These are phyloP conservation scores for Phyllosticta capitalensis DNA, from an alignment of 2,329 filamentous ascomycete genomes.

Conservation along the genomic window DNA sequence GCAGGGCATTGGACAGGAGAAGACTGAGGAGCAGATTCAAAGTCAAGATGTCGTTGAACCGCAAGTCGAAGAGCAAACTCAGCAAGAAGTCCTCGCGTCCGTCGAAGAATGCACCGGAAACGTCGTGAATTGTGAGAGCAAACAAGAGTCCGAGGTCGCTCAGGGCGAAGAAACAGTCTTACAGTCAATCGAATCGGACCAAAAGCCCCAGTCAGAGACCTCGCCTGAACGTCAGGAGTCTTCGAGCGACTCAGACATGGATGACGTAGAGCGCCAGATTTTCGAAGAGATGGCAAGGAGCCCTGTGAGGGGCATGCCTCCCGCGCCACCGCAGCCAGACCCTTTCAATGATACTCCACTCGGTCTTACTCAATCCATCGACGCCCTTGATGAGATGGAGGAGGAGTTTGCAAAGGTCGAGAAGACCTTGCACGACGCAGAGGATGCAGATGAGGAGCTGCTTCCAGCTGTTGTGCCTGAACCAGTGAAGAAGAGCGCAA, in stretches of 20 bases:
- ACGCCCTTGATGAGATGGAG: constrained; percentile 42
- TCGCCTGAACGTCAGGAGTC: background rate
- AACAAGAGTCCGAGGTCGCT: background rate
- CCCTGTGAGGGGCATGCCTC: background rate
- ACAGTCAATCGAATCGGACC: background rate
- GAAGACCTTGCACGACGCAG: constrained; percentile 27
- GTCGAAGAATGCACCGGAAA: background rate
- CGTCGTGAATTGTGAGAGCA: background rate
- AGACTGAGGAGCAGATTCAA: background rate
- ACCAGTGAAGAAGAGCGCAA: constrained; percentile 19
- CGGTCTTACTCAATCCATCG: constrained; percentile 30
- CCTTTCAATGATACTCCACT: constrained; percentile 7
- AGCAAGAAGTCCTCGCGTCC: background rate
- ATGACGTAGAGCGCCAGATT: background rate
- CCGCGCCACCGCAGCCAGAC: constrained; percentile 16
- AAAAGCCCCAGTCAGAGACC: background rate
- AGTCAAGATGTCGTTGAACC: background rate
- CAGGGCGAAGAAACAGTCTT: background rate
- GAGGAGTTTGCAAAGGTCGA: constrained; percentile 42
- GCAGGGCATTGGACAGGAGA: background rate
- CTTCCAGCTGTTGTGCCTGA: constrained; percentile 10
- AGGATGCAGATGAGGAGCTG: constrained; percentile 21
- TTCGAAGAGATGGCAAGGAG: background rate
- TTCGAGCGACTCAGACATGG: background rate
- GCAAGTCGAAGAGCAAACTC: background rate